Percentiles rank a stretch among this genome's conserved stretches.
Evolutionary conservation across 140 eudicot genomes (phyloP).

Genomic region (Erigeron philadelphicus): DNA sequence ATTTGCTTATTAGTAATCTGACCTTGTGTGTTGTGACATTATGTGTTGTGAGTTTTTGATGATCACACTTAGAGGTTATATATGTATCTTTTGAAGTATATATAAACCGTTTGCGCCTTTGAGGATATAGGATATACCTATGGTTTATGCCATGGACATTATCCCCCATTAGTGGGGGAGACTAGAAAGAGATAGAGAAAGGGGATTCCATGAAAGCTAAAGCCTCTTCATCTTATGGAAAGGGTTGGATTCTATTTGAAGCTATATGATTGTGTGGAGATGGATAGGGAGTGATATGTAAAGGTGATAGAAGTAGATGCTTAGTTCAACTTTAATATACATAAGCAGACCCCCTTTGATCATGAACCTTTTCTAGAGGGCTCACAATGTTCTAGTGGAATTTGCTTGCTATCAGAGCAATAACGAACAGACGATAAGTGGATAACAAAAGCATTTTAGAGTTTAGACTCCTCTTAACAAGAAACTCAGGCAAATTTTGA

Average conservation of each 20-base stretch:
- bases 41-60: not conserved
- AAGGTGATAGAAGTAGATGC: slow-evolving; percentile 21
- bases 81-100: slow-evolving; percentile 25
- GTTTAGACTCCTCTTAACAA: no score
- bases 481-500: no score
- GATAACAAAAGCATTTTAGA: no score
- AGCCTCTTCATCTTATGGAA: slow-evolving; percentile 20
- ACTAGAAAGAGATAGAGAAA: not conserved
- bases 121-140: slow-evolving; percentile 35
- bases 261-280: slow-evolving; percentile 25
- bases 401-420: not conserved
- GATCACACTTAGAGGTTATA: slow-evolving; percentile 22
- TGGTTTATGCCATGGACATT: slow-evolving; percentile 39
- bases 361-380: not conserved
- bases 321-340: slow-evolving; percentile 1
- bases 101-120: slow-evolving; percentile 26
- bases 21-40: not conserved
- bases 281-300: slow-evolving; percentile 15
- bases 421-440: not conserved
- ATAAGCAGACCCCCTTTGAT: not conserved
- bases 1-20: slow-evolving; percentile 21
- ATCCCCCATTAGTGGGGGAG: slow-evolving; percentile 13
- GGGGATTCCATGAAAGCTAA: slow-evolving; percentile 28
- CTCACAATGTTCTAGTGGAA: not conserved
- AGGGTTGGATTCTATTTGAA: slow-evolving; percentile 25